These are phyloP conservation scores for Leptographium wingfieldii DNA, from an alignment of 2,329 filamentous ascomycete genomes.

Conservation along the genomic window DNA sequence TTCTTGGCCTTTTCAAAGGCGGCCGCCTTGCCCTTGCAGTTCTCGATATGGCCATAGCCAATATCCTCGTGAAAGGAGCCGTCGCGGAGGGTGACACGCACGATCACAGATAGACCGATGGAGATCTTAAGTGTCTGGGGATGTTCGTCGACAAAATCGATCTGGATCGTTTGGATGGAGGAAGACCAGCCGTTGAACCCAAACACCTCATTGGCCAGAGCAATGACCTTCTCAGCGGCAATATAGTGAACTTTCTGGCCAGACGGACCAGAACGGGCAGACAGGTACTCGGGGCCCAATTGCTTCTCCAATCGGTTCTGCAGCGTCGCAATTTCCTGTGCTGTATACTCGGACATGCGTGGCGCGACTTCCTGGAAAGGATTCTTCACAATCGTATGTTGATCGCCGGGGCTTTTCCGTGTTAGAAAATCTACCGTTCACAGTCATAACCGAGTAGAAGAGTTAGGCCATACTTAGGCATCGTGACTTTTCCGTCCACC, in stretches of 20 bases:
- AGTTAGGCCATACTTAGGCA: neutral
- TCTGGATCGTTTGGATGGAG: constrained; percentile 84
- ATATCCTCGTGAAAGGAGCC: constrained; percentile 98
- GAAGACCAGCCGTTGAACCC: constrained; percentile 98
- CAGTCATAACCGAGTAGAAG: neutral
- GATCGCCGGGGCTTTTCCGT: constrained; percentile 49
- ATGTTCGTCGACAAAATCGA: constrained; percentile 90
- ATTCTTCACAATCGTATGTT: constrained; percentile 54
- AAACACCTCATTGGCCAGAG: constrained; percentile 87
- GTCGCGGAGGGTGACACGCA: constrained; percentile 80
- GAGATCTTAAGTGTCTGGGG: constrained; percentile 65
- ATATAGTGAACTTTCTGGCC: constrained; percentile 87
- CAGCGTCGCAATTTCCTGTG: constrained; percentile 79
- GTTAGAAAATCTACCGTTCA: neutral
- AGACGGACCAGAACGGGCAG: constrained; percentile 67
- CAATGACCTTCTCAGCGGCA: constrained; percentile 92
- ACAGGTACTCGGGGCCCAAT: constrained; percentile 92
- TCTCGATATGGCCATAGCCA: constrained; percentile 93
- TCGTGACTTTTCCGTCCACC: neutral
- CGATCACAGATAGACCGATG: constrained; percentile 78
- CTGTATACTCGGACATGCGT: constrained; percentile 69
- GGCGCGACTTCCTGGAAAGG: constrained; percentile 60
- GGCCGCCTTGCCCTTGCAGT: constrained; percentile 85
- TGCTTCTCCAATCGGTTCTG: constrained; percentile 82
- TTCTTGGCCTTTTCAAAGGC: constrained; percentile 99